phyloP scores from a whole-genome alignment of 371 early-diverging fungal genomes.

The Parasitella parasitica region DNA sequence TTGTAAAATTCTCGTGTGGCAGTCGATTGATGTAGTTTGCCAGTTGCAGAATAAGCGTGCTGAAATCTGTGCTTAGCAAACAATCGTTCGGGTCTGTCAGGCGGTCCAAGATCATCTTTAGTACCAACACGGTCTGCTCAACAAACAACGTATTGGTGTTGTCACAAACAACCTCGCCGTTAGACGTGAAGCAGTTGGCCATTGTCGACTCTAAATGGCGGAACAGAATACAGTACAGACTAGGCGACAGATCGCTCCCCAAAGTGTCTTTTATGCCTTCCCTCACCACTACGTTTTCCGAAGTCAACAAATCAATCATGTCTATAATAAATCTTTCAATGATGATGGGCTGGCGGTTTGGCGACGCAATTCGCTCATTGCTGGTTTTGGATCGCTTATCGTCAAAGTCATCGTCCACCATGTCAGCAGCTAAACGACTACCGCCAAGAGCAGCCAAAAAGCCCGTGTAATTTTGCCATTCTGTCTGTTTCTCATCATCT shows the following conservation, averaged over 20 bases:
- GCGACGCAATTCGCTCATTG: constrained; percentile 22
- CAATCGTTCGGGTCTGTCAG: constrained; percentile 64
- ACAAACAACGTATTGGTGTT: constrained; percentile 80
- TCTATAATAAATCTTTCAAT: constrained; percentile 79
- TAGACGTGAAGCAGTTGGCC: constrained; percentile 64
- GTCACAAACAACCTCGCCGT: constrained; percentile 66
- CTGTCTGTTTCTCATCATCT: constrained; percentile 50
- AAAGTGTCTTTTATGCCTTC: constrained; percentile 87
- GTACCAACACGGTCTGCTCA: constrained; percentile 80
- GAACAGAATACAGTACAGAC: constrained; percentile 77
- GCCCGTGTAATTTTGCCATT: constrained; percentile 85
- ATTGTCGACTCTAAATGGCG: constrained; percentile 68
- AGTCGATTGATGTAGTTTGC: constrained; percentile 76
- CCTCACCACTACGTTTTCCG: constrained; percentile 80
- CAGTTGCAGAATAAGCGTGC: constrained; percentile 69
- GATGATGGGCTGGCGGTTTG: constrained; percentile 30
- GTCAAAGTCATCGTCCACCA: constrained; percentile 18
- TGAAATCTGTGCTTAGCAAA: constrained; percentile 75
- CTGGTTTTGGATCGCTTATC: constrained; percentile 5
- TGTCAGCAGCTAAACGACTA: constrained; percentile 50
- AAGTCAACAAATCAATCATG: constrained; percentile 77
- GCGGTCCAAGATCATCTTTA: constrained; percentile 81
- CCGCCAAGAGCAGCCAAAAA: constrained; percentile 85
- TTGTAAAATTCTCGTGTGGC: constrained; percentile 49
- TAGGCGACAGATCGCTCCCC: constrained; percentile 76